phyloP scores from a whole-genome alignment of 305 asterid genomes.

The Fraxinus paxiana region DNA sequence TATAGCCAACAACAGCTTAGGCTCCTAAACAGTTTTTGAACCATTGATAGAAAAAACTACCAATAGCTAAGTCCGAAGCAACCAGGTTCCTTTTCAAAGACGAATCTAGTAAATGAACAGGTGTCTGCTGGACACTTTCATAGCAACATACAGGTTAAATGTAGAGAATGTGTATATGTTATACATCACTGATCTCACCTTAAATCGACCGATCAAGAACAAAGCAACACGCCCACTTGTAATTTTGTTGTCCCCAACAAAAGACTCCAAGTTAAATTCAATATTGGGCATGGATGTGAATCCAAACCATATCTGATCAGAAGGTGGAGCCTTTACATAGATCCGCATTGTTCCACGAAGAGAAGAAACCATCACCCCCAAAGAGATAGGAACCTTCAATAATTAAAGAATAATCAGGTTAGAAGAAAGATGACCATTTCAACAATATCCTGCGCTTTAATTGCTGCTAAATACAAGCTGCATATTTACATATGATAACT shows the following conservation, averaged over 20 bases:
- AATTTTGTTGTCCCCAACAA: slow-evolving; percentile 75
- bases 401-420: slow-evolving; percentile 24
- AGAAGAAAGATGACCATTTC: slow-evolving; percentile 3
- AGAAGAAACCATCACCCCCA: slow-evolving; percentile 71
- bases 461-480: slow-evolving; percentile 8
- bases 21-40: neutral
- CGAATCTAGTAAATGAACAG: neutral
- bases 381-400: slow-evolving; percentile 74
- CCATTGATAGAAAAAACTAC: neutral
- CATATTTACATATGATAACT: neutral
- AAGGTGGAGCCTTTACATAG: slow-evolving; percentile 87
- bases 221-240: slow-evolving; percentile 69
- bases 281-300: slow-evolving; percentile 87
- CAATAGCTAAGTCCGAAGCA: neutral
- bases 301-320: slow-evolving; percentile 88
- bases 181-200: slow-evolving; percentile 48
- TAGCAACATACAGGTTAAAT: neutral
- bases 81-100: neutral
- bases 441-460: slow-evolving; percentile 11
- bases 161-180: slow-evolving; percentile 3
- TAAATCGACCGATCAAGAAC: slow-evolving; percentile 66
- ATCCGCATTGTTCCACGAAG: slow-evolving; percentile 74
- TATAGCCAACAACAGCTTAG: neutral
- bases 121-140: neutral
- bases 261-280: slow-evolving; percentile 73